Evolutionary conservation across 805 yeast species (phyloP), one percentile per base, ranked within the genome.

Genomic region (Saccharomycopsis olivae): DNA sequence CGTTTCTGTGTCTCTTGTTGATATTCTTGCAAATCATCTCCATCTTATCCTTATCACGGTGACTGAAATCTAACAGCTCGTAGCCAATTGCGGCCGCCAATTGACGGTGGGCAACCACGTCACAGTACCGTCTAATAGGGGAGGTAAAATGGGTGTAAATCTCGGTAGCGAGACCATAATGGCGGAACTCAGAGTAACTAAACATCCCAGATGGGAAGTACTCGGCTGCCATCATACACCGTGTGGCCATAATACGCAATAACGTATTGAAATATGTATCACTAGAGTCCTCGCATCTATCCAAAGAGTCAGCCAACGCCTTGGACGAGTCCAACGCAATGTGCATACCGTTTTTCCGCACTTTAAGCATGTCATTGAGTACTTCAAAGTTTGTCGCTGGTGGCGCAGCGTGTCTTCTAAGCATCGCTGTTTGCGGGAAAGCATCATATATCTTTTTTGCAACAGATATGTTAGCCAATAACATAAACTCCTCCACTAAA

Each of bases 181-280:
- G 99, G 47, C 80, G 75, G 66, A 85, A 92, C 49, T 92, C 98
- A 11, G 94, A 77, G 55, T 86, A 85, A 8, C 94, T 83, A 53
- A 69, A 85, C 13, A 82, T 76, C 6, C 99, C 97, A 0, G 95
- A 75, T 9, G 94, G 78, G 64, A 92, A 92, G 56, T 92, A 92
- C 57, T 89, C 96, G 2, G 99, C 99, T 2, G 98, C 95, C 82
- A 87, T 85, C 98, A 92, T 92, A 62, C 97, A 89, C 53, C 99
- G 73, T 0, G 99, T 92, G 5, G 96, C 92, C 95, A 92, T 81
- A 49, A 92, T 92, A 59, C 99, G 78, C 5, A 89, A 68, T 51
- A 92, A 68, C 0, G 96, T 92, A 60, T 92, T 92, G 71, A 92
- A 86, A 55, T 85, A 92, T 5, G 88, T 80, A 58, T 92, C 97